phyloP scores from a whole-genome alignment of 129 eudicot species.

The Flaveria ramosissima region DNA sequence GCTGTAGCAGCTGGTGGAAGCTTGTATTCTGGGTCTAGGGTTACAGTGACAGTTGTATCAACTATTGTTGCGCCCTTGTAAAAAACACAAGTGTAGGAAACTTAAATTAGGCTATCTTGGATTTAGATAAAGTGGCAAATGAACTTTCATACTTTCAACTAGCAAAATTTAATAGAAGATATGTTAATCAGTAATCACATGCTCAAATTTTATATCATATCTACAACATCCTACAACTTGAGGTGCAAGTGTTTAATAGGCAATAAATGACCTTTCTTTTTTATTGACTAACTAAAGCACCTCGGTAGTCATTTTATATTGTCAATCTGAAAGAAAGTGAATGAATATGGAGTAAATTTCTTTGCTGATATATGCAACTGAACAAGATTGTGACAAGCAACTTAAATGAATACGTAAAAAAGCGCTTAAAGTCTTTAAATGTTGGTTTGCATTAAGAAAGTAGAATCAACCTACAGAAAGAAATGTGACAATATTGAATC shows the following conservation, averaged over 20 bases:
- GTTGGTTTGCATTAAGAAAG: background rate
- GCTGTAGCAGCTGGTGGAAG: conserved; percentile 52
- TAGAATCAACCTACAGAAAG: background rate
- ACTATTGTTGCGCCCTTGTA: conserved; percentile 59
- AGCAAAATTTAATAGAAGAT: background rate
- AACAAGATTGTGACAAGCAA: background rate
- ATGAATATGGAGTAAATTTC: background rate
- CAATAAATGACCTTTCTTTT: background rate
- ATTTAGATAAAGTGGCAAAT: background rate
- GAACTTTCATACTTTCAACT: background rate
- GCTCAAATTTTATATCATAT: background rate
- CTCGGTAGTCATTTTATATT: background rate
- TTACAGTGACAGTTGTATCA: conserved; percentile 47
- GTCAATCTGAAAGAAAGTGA: background rate
- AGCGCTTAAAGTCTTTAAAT: background rate
- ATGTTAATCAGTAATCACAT: background rate
- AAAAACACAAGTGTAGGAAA: background rate
- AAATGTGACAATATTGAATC: background rate
- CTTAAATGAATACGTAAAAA: background rate
- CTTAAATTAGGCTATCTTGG: background rate
- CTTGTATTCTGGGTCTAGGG: conserved; percentile 51
- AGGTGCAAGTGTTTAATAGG: background rate
- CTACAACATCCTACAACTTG: background rate
- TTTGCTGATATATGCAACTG: conserved; percentile 5
- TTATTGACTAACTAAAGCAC: background rate